These are phyloP conservation scores for Backusella liffmaniae DNA, from an alignment of 192 early-diverging fungal genomes.

Conservation along the genomic window DNA sequence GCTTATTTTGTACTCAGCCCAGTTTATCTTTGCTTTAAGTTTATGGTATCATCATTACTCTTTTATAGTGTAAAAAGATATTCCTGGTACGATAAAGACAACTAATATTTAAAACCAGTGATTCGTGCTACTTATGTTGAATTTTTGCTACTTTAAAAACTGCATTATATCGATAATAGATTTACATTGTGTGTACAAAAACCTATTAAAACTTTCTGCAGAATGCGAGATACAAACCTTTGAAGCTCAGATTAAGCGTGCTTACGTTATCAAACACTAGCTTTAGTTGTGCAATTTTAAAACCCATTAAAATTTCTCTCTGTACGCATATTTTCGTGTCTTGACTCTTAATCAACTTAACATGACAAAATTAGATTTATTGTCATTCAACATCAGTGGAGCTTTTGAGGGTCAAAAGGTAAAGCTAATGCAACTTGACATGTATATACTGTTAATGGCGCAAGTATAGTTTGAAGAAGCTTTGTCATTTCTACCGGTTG, in stretches of 20 bases:
- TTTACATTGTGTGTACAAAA: background rate
- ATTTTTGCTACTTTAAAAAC: background rate
- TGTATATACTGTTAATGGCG: background rate
- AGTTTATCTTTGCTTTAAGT: background rate
- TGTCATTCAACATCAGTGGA: constrained; percentile 5
- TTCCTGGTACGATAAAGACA: background rate
- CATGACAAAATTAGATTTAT: constrained; percentile 1
- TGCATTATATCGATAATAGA: background rate
- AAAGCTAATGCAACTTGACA: background rate
- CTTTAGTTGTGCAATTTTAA: background rate
- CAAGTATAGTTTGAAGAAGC: constrained; percentile 19
- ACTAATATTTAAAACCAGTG: no score
- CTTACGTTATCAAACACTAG: background rate
- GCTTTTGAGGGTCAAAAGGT: constrained; percentile 10
- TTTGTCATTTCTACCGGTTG: constrained; percentile 8
- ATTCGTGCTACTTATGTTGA: no score
- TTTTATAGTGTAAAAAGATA: background rate
- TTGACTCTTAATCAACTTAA: background rate
- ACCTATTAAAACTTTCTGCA: background rate
- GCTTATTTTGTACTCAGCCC: background rate
- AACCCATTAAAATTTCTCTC: background rate
- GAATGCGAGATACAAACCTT: background rate
- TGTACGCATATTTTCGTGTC: background rate
- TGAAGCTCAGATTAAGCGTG: background rate
- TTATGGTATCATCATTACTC: background rate